Evolutionary conservation across 306 rosid genomes (phyloP), one percentile per base, ranked within the genome.

Genomic region (Gillenia trifoliata): DNA sequence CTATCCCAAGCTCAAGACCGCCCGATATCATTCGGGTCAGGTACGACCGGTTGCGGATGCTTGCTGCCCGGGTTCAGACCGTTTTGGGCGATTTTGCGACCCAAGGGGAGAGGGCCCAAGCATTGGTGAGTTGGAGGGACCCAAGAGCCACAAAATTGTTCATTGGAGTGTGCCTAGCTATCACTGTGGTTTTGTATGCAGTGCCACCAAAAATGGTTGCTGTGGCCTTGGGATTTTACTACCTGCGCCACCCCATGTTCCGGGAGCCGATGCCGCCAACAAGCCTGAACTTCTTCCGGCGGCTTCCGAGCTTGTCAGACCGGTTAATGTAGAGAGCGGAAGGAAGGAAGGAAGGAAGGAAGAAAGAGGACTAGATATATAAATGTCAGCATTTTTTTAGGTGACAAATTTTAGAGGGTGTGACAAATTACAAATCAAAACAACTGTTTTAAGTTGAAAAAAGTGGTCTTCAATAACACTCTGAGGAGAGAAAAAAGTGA

Each of bases 41-140:
- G n/a, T 94, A 94, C 52, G 97, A 94, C 50, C 81, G 95, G 83
- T 78, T 94, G 26, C 75, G 99, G 49, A 88, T 92, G 83, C 72
- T 94, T 72, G 99, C 93, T 1, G 95, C 93, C 26, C 68, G 99
- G 70, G 92, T 90, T 23, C 99, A 94, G 73, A 94, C 95, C 0
- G 96, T 94, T 22, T 83, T 94, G 91, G 99, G 99, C 12, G 92
- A 92, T 83, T 89, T 94, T 81, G 99, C 97, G 2, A 82, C 99
- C 1, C 99, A 94, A 34, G 99, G 99, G 0, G 99, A 94, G 64
- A 80, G 99, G 83, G 78, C 89, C 28, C 97, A 94, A 47, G 97
- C 97, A 1, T 81, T 94, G 87, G 97, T 94, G 17, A 86, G 85
- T 26, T 86, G 98, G 98, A 89, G 97, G 79, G 98, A 90, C 77